Conservation (phyloP, 192 early-diverging fungal genomes). For the Podila clonocystis region DNA sequence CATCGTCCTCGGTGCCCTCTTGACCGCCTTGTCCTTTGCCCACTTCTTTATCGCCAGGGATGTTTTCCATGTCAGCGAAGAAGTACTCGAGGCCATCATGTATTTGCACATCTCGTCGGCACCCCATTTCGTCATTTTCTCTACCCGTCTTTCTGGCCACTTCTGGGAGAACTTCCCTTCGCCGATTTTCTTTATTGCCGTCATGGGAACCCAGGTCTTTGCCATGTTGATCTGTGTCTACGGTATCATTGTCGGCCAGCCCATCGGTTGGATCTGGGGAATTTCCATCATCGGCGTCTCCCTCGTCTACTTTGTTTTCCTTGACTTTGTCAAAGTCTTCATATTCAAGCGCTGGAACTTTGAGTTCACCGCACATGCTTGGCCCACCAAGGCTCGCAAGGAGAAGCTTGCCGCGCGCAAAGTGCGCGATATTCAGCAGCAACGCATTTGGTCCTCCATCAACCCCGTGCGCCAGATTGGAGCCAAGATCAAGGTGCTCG, state of each 20-base stretch:
- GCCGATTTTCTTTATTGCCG: constrained; percentile 81
- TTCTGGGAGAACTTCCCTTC: constrained; percentile 92
- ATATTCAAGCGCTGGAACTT: constrained; percentile 90
- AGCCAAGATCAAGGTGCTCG: constrained; percentile 34
- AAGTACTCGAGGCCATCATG: constrained; percentile 87
- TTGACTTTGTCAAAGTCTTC: constrained; percentile 92
- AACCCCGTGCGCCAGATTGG: constrained; percentile 27
- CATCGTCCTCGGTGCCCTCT: constrained; percentile 75
- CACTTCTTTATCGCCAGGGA: constrained; percentile 85
- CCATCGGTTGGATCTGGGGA: constrained; percentile 83
- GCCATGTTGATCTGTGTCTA: constrained; percentile 87
- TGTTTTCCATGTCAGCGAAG: constrained; percentile 63
- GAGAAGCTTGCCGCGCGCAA: constrained; percentile 70
- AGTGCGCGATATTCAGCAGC: constrained; percentile 54
- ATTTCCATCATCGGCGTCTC: constrained; percentile 78
- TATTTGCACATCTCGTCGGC: constrained; percentile 93
- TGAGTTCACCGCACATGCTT: constrained; percentile 86
- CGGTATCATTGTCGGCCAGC: constrained; percentile 67
- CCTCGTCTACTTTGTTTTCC: constrained; percentile 80
- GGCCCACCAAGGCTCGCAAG: constrained; percentile 74
- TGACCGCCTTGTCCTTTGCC: constrained; percentile 84
- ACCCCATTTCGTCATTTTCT: constrained; percentile 97
- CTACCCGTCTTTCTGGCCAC: constrained; percentile 84
- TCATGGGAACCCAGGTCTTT: constrained; percentile 92
- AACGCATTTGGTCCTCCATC: constrained; percentile 53